phyloP scores from a whole-genome alignment of 495 filamentous ascomycete genomes.

The Aspergillus olivimuriae region DNA sequence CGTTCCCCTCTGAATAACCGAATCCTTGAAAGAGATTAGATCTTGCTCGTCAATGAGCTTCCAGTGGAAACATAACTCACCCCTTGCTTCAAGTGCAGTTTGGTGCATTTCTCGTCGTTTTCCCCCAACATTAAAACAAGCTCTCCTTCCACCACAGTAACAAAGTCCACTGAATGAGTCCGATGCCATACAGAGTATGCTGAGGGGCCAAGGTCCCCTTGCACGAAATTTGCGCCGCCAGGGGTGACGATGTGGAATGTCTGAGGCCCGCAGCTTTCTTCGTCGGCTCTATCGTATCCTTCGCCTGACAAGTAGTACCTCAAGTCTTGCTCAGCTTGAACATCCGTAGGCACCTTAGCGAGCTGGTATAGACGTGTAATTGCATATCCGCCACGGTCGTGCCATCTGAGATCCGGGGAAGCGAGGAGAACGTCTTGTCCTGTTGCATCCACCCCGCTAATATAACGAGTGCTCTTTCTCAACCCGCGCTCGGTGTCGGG shows the following conservation, averaged over 20 bases:
- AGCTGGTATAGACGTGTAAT: not conserved
- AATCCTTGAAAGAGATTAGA: not conserved
- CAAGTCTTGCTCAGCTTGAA: not conserved
- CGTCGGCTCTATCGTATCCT: not conserved
- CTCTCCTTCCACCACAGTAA: slow-evolving; percentile 2
- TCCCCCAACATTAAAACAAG: not conserved
- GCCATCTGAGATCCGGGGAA: too few species aligned
- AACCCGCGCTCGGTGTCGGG: too few species aligned
- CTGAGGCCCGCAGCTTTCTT: too few species aligned
- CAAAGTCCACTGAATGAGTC: slow-evolving; percentile 3
- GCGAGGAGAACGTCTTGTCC: too few species aligned
- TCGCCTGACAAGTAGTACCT: not conserved
- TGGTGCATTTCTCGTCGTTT: not conserved
- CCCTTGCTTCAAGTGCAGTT: not conserved
- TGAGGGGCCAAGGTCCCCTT: slow-evolving; percentile 2
- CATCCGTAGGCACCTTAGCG: not conserved
- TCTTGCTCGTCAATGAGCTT: not conserved
- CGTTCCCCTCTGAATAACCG: slow-evolving; percentile 2
- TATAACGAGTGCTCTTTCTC: too few species aligned
- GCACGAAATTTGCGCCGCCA: not conserved
- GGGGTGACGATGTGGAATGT: too few species aligned
- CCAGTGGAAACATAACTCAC: not conserved
- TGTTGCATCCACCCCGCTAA: too few species aligned
- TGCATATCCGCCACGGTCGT: slow-evolving; percentile 2
- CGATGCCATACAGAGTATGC: not conserved